Percentiles rank a stretch among this genome's conserved stretches.
Conservation (phyloP, 768 basidiomycete species). For the Clitopilus hobsonii region DNA sequence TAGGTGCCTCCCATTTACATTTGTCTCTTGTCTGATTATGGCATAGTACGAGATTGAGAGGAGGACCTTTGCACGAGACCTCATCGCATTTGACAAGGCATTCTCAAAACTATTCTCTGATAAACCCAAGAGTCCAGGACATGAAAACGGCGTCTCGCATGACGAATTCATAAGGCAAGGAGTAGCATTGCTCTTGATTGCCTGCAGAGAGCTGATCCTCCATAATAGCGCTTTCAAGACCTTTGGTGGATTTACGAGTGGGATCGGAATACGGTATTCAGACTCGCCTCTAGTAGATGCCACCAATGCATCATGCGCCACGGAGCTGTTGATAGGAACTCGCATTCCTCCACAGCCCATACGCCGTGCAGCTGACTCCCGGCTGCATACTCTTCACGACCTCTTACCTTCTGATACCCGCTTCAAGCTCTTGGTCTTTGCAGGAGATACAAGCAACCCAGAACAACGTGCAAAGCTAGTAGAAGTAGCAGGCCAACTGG, state of each 20-base stretch:
- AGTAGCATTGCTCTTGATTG: no score
- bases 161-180: conserved; percentile 47
- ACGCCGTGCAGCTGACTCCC: conserved; percentile 44
- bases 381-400: conserved; percentile 51
- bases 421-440: conserved; percentile 54
- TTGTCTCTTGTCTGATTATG: not conserved
- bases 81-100: conserved; percentile 67
- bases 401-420: conserved; percentile 44
- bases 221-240: conserved; percentile 40
- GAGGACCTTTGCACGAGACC: conserved; percentile 62
- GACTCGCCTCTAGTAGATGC: conserved; percentile 39
- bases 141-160: conserved; percentile 47
- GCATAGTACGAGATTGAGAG: conserved; percentile 65
- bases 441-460: conserved; percentile 34
- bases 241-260: conserved; percentile 51
- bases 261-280: conserved; percentile 49
- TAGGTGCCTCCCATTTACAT: conserved; percentile 16
- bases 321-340: conserved; percentile 42
- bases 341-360: conserved; percentile 47
- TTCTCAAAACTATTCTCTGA: conserved; percentile 66
- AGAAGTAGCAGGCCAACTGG: conserved; percentile 26
- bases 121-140: conserved; percentile 48
- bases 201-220: no score
- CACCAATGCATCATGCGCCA: conserved; percentile 31
- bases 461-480: conserved; percentile 23